Evolutionary conservation across 768 basidiomycete species (phyloP).

Genomic region (Galerina sulciceps): DNA sequence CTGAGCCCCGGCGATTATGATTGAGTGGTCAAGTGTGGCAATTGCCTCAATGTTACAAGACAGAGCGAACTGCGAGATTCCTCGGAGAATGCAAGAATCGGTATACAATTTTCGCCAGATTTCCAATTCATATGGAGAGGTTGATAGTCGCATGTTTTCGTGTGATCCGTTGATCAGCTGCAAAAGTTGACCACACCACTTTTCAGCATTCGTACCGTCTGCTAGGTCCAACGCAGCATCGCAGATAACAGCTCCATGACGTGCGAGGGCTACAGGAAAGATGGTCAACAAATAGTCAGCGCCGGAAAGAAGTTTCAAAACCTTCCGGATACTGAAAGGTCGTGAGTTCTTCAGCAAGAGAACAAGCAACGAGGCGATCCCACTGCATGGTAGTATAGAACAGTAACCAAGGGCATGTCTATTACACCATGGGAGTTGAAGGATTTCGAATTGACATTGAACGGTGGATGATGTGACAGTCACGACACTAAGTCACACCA

Average conservation of each 20-base stretch:
- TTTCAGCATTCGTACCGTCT: slow-evolving; percentile 10
- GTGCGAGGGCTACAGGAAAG: neutral
- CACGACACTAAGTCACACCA: slow-evolving; percentile 42
- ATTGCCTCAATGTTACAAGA: slow-evolving; percentile 45
- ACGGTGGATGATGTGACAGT: slow-evolving; percentile 39
- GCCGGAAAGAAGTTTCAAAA: neutral
- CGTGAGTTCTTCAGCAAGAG: slow-evolving; percentile 2
- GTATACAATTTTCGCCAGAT: slow-evolving; percentile 78
- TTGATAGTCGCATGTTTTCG: slow-evolving; percentile 48
- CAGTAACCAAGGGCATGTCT: neutral
- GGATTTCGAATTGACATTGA: too few species aligned
- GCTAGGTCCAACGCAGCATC: slow-evolving; percentile 18
- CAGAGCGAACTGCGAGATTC: slow-evolving; percentile 39
- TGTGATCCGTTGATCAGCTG: slow-evolving; percentile 52
- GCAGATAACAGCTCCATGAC: slow-evolving; percentile 8
- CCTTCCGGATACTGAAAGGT: neutral
- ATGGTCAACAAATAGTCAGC: neutral
- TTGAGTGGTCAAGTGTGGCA: slow-evolving; percentile 70
- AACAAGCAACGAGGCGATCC: slow-evolving; percentile 6
- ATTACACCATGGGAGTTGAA: too few species aligned
- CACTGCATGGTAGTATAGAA: slow-evolving; percentile 10
- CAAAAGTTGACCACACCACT: slow-evolving; percentile 33
- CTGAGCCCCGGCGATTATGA: slow-evolving; percentile 83
- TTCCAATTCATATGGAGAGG: slow-evolving; percentile 32
- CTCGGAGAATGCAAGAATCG: slow-evolving; percentile 68